Evolutionary conservation across 257 asterid genomes (phyloP), one percentile per base, ranked within the genome.

Genomic region (Lavandula angustifolia): DNA sequence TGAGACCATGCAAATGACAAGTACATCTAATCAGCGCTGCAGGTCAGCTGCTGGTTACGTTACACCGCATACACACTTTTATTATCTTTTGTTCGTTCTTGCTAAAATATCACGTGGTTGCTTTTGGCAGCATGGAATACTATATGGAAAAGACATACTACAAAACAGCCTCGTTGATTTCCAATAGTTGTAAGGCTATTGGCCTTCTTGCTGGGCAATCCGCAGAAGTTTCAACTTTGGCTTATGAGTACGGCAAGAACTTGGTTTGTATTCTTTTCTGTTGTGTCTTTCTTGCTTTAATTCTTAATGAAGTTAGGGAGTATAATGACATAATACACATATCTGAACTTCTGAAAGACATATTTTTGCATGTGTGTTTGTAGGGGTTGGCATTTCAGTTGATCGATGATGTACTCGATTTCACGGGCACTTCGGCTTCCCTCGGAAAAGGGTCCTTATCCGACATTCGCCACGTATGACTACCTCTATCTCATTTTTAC

Each of bases 381-480:
- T 86, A 94, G 97, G 99, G 99, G 48, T 74, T 94, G 79, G 97
- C 99, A 32, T 94, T 75, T 81, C 99, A 94, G 74, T 79, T 94
- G 63, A 87, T 94, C 55, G 97, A 94, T 43, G 99, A 89, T 61
- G 92, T 89, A 37, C 95, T 94, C 13, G 99, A 94, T 77, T 94
- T 89, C 81, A 87, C 96, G 6, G 97, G 97, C 67, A 82, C 97
- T 43, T 89, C 96, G 68, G 56, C 94, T 22, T 80, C 95, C 67
- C 97, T 89, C 7, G 99, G 99, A 60, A 94, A 94, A 74, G 97
- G 95, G 46, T 84, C 99, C 68, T 82, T 94, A 75, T 89, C 96
- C n/a, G 97, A 94, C 79, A 89, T 94, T 70, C 95, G 89, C 67
- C 99, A 94, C 71, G 99, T 94, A 86, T 57, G 52, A 44, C 35